Base-by-base conservation (phyloP, 495 filamentous ascomycete species). In the Diplogelasinospora grovesii region DNA sequence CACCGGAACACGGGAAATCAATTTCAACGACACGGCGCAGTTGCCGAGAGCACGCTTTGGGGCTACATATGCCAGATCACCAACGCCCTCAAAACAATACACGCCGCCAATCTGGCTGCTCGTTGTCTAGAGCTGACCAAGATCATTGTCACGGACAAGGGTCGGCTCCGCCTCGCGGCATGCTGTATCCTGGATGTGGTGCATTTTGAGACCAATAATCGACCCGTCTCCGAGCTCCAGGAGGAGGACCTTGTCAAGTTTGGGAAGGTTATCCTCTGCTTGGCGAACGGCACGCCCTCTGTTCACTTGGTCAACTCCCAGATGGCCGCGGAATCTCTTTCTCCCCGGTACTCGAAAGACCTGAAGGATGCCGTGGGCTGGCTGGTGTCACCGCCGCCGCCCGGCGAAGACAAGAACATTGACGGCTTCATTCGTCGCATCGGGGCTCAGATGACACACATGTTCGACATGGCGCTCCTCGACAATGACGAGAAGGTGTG, bases 11-110 rank as follows among this genome's bases (percentile, higher is more conserved):
- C n/a, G n/a, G n/a, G n/a, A n/a, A n/a, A n/a, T n/a, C n/a, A n/a
- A n/a, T n/a, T n/a, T n/a, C n/a, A n/a, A n/a, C n/a, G n/a, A n/a
- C n/a, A n/a, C n/a, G n/a, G n/a, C n/a, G n/a, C n/a, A n/a, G n/a
- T n/a, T n/a, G n/a, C 82, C 1, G 93, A 96, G 61, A 77, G 81
- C 48, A 67, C 84, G 15, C 61, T 98, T 3, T 98, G 93, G 93
- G 75, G 79, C 42, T 98, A 96, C 56, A 77, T 96, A 36, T 83
- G 89, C 22, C 92, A 98, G 63, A 83, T 97, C 41, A 79, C 84
- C n/a, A 87, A 81, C 45, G 90, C 83, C 5, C 69, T 98, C 26
- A 92, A 86, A 59, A 72, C 81, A 3, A 89, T 97, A 31, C 92
- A 98, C 58, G 70, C 73, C 20, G 76, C 71, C 28, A 82, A 85